These are phyloP conservation scores for Areca catechu DNA, from an alignment of 176 grass and related monocot species.

Conservation along the genomic window DNA sequence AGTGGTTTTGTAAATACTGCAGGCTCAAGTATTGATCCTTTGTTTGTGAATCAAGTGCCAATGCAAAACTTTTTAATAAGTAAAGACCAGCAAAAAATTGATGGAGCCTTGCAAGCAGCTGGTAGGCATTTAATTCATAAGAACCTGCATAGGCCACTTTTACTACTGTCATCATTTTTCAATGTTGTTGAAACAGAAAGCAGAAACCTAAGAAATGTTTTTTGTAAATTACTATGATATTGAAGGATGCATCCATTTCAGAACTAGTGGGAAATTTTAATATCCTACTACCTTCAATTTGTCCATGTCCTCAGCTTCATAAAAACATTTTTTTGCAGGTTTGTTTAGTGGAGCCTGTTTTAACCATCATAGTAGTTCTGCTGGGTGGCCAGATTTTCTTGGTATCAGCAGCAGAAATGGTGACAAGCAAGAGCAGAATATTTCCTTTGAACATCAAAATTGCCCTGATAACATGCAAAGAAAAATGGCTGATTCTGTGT, in stretches of 20 bases:
- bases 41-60: not conserved
- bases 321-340: constrained; percentile 9
- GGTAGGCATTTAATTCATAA: not conserved
- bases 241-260: no score
- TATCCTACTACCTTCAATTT: no score
- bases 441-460: constrained; percentile 2
- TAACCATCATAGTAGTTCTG: not conserved
- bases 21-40: constrained; percentile 7
- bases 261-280: no score
- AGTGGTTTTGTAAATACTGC: not conserved
- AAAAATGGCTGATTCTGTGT: not conserved
- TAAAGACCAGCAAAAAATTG: not conserved
- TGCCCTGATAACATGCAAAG: not conserved
- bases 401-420: not conserved
- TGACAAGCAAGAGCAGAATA: not conserved
- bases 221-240: no score
- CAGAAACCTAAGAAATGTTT: no score
- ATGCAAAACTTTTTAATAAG: constrained; percentile 5
- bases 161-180: no score
- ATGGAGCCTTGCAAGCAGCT: not conserved
- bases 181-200: not conserved
- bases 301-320: not conserved
- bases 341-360: constrained; percentile 1
- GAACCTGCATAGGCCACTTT: no score
- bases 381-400: not conserved